Evolutionary conservation across 1,284 basidiomycete genomes (phyloP).

Genomic region (Apiotrichum gracile): DNA sequence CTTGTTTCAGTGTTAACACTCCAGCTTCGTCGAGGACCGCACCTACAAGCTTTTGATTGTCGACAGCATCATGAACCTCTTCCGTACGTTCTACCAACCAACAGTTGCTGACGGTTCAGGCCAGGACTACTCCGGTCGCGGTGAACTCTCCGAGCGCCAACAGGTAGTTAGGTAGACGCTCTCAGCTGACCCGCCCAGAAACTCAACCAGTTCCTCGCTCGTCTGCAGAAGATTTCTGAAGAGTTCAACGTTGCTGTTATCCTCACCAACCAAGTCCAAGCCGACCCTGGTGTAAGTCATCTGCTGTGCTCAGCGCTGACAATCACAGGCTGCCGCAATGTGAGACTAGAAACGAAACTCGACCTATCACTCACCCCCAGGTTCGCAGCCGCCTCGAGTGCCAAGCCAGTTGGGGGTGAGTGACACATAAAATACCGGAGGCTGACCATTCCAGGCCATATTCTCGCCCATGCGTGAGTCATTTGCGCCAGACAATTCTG

Average conservation of each 20-base stretch:
- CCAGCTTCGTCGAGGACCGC: constrained; percentile 46
- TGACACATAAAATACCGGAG: background rate
- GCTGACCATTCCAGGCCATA: constrained; percentile 30
- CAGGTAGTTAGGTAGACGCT: constrained; percentile 48
- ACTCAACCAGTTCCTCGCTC: constrained; percentile 72
- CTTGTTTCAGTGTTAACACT: no score
- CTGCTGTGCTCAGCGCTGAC: background rate
- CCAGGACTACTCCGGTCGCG: constrained; percentile 83
- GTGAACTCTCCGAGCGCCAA: constrained; percentile 85
- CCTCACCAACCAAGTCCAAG: constrained; percentile 80
- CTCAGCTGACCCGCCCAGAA: constrained; percentile 31
- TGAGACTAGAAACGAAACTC: constrained; percentile 4
- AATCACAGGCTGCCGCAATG: constrained; percentile 64
- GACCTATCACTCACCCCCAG: constrained; percentile 13
- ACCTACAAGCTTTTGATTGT: constrained; percentile 51
- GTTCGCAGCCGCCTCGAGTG: constrained; percentile 79
- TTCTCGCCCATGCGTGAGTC: constrained; percentile 46
- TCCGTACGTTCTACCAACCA: constrained; percentile 51
- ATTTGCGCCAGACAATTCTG: background rate
- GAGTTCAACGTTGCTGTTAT: constrained; percentile 77
- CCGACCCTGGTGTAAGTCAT: constrained; percentile 68
- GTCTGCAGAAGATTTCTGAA: constrained; percentile 82
- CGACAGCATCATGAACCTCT: constrained; percentile 91
- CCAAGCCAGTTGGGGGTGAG: constrained; percentile 77
- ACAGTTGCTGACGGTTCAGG: constrained; percentile 22